These are phyloP conservation scores for Selaginella moellendorffii DNA, from an alignment of 75 land plant genomes.

Conservation along the genomic window DNA sequence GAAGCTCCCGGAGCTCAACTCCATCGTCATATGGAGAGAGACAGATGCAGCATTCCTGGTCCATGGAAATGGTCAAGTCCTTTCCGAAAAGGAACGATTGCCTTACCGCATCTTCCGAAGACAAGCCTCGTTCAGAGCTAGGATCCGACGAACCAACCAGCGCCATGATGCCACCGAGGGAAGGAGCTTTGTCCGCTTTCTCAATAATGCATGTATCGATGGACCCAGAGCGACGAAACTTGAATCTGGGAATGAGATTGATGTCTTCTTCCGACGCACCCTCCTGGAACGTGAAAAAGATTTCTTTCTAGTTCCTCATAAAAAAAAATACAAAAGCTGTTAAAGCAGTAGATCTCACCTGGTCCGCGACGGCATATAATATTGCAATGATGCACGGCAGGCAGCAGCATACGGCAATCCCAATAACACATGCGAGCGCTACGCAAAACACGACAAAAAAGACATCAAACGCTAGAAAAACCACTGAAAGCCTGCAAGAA, in stretches of 20 bases:
- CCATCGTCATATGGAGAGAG: slow-evolving; percentile 54
- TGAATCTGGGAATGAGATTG: slow-evolving; percentile 46
- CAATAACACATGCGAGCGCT: slow-evolving; percentile 55
- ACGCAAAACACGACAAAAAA: slow-evolving; percentile 59
- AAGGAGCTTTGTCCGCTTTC: slow-evolving; percentile 3
- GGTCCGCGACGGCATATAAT: slow-evolving; percentile 61
- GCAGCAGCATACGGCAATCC: slow-evolving; percentile 67
- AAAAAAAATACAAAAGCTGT: no score
- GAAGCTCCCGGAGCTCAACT: slow-evolving; percentile 46
- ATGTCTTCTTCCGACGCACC: slow-evolving; percentile 78
- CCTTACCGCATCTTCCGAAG: slow-evolving; percentile 11
- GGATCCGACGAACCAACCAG: slow-evolving; percentile 8
- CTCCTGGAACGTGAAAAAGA: slow-evolving; percentile 34
- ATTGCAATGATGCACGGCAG: slow-evolving; percentile 70
- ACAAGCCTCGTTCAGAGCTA: not conserved
- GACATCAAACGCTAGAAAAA: slow-evolving; percentile 57
- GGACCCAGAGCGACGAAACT: slow-evolving; percentile 23
- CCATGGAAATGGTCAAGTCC: not conserved
- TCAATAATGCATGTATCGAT: no score
- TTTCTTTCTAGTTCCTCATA: no score
- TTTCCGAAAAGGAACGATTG: not conserved
- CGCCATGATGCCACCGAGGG: slow-evolving; percentile 16
- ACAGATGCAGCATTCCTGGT: slow-evolving; percentile 64
- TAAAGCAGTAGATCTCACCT: no score
- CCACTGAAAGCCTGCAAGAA: slow-evolving; percentile 49